A percentile compares a stretch with the other conserved stretches of the same genome.
Evolutionary conservation across 768 basidiomycete genomes (phyloP).

Genomic region (Boletus bicolor): DNA sequence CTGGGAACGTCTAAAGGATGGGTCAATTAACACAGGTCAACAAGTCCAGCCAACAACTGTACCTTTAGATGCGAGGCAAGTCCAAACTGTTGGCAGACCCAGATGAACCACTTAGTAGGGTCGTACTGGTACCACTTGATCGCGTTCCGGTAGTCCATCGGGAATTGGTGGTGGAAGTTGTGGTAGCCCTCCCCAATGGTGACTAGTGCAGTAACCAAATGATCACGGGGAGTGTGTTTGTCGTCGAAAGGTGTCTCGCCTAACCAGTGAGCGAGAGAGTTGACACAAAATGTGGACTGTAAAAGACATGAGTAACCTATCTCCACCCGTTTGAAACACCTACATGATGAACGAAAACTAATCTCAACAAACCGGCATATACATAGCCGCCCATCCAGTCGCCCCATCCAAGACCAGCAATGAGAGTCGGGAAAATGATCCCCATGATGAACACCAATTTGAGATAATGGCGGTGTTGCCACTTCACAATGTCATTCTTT

Average conservation of each 20-base stretch:
- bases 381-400: constrained; percentile 85
- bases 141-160: constrained; percentile 96
- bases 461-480: constrained; percentile 86
- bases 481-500: constrained; percentile 74
- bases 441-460: constrained; percentile 66
- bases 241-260: constrained; percentile 92
- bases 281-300: constrained; percentile 94
- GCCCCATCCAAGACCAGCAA: constrained; percentile 80
- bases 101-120: constrained; percentile 89
- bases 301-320: neutral
- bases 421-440: constrained; percentile 68
- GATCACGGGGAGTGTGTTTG: constrained; percentile 91
- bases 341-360: constrained; percentile 87
- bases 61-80: constrained; percentile 58
- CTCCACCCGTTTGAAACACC: constrained; percentile 25
- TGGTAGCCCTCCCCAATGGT: constrained; percentile 97
- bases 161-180: constrained; percentile 97
- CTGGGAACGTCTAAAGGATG: constrained; percentile 46
- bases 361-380: constrained; percentile 75
- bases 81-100: constrained; percentile 45
- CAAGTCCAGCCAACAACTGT: neutral
- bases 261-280: constrained; percentile 95
- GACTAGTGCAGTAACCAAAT: constrained; percentile 81
- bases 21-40: neutral
- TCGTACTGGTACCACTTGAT: constrained; percentile 91